Conservation (phyloP, 345 rosid species). For the Sapria himalayana region DNA sequence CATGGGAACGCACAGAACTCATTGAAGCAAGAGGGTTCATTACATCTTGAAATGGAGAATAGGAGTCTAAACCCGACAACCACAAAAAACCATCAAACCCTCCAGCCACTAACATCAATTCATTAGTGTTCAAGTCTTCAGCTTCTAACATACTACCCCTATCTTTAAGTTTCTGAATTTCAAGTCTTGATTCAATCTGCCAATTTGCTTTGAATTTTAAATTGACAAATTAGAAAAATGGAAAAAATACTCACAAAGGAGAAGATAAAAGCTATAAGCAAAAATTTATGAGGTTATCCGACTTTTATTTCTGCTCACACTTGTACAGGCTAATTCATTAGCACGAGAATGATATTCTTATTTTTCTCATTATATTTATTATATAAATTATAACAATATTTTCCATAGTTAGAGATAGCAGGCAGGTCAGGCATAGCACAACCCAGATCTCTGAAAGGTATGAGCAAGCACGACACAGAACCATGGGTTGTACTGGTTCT, state of each 20-base stretch:
- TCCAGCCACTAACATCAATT: slow-evolving; percentile 39
- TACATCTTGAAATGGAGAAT: slow-evolving; percentile 34
- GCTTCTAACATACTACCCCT: slow-evolving; percentile 22
- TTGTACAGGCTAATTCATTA: too few species aligned
- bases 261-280: background rate
- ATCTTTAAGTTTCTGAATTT: slow-evolving; percentile 31
- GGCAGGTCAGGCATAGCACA: too few species aligned
- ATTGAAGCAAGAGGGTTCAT: slow-evolving; percentile 28
- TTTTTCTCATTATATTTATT: too few species aligned
- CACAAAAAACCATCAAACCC: slow-evolving; percentile 38
- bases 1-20: slow-evolving; percentile 38
- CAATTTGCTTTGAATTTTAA: background rate
- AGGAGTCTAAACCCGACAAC: slow-evolving; percentile 31
- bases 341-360: too few species aligned
- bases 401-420: too few species aligned
- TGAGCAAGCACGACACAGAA: too few species aligned
- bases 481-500: too few species aligned
- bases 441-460: too few species aligned
- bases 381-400: too few species aligned
- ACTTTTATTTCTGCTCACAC: too few species aligned
- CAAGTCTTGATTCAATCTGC: slow-evolving; percentile 36
- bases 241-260: background rate
- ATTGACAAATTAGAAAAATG: background rate
- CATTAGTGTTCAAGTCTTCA: slow-evolving; percentile 19
- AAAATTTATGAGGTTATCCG: too few species aligned